Conservation (phyloP, 352 stramenopile genomes). For the Detonula confervacea region DNA sequence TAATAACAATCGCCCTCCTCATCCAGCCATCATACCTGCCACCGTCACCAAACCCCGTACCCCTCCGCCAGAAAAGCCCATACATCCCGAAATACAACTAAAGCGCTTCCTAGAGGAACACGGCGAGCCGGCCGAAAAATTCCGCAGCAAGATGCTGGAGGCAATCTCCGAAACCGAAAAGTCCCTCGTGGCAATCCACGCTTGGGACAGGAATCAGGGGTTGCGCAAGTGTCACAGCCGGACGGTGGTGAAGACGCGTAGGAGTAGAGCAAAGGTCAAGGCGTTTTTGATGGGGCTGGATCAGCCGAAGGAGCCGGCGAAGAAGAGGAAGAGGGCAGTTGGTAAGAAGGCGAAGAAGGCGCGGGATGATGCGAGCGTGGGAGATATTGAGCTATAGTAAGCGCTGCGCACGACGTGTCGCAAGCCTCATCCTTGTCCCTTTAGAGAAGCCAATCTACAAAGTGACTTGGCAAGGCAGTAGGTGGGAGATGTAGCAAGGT, state of each 20-base stretch:
- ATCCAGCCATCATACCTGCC: neutral
- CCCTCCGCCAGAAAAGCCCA: neutral
- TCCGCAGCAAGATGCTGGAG: slow-evolving; percentile 8
- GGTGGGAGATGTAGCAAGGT: no score
- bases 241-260: slow-evolving; percentile 47
- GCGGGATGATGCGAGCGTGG: neutral
- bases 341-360: slow-evolving; percentile 10
- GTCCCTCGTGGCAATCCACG: slow-evolving; percentile 29
- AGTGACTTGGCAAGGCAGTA: no score
- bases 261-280: slow-evolving; percentile 41
- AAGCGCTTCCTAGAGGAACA: slow-evolving; percentile 31
- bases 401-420: no score
- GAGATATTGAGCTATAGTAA: no score
- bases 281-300: slow-evolving; percentile 37
- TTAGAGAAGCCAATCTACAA: no score
- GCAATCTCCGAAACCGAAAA: slow-evolving; percentile 42
- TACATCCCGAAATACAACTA: slow-evolving; percentile 15
- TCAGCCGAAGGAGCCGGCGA: slow-evolving; percentile 24
- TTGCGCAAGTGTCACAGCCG: slow-evolving; percentile 45
- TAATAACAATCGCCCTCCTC: no score
- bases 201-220: slow-evolving; percentile 38
- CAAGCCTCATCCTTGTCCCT: no score
- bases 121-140: slow-evolving; percentile 28
- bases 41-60: neutral
- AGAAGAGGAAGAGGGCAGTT: slow-evolving; percentile 19